Evolutionary conservation across 306 rosid genomes (phyloP), one percentile per base, ranked within the genome.

Genomic region (peach (Prunus persica)): DNA sequence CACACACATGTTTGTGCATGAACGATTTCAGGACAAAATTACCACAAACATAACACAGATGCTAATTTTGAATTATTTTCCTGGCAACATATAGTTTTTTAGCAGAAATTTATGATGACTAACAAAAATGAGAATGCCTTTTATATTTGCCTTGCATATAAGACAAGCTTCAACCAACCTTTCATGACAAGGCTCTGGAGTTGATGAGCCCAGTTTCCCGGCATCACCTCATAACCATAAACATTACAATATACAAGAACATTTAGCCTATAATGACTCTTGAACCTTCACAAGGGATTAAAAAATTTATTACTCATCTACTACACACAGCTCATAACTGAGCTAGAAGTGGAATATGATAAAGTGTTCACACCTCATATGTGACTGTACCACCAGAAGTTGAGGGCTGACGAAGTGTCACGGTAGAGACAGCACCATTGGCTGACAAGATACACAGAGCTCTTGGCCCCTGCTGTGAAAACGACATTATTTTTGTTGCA

Each of bases 361-460:
- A 68, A 72, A 75, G 71, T 55, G n/a, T 28, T 24, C 79, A 49
- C 60, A 91, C 99, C 97, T 96, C 97, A 2, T 89, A 93, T 68
- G 97, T 96, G 84, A 93, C 98, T 1, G 93, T 77, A 86, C 98
- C 99, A 61, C 98, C 97, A 2, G 93, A 93, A 73, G 90, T 83
- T 25, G 96, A 88, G 82, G 99, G 91, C 80, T 93, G 99, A 25
- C 91, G 87, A 79, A 96, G 99, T 19, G 98, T 88, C 73, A 91
- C 99, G 2, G 93, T 92, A 63, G 98, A 92, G 69, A 96, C 98
- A 47, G 91, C 90, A 51, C 99, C 99, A 72, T 71, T 91, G 73
- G 97, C 99, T 60, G 99, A 88, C 89, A 96, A 81, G 79, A 96
- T 45, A 73, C 97, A 93, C 74, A 96, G 69, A 34, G 93, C 93